Evolutionary conservation across 1,284 basidiomycete species (phyloP), one percentile per base, ranked within the genome.

Genomic region (Boletus semigastroideus): DNA sequence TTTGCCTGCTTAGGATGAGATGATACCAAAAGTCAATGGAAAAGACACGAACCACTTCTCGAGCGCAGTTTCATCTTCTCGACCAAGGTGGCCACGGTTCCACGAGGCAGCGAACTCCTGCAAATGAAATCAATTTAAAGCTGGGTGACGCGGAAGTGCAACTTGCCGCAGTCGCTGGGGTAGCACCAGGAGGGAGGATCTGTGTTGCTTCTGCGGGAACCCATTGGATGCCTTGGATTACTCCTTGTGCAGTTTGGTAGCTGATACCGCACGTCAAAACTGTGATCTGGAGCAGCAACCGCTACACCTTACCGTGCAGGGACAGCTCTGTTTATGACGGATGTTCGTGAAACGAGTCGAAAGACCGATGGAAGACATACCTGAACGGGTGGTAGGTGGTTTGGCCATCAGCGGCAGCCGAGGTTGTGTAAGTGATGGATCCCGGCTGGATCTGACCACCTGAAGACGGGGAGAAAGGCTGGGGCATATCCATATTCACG

Each of bases 201-300:
- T 77, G 73, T 0, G 83, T 84, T 4, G 84, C 76, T 59, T 88
- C 86, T 13, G 78, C 79, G 20, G 86, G 85, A 20, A 87, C 75
- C 88, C 87, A 90, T 63, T 89, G 86, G 51, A 88, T 87, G 22
- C 87, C 86, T 51, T 67, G 78, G 33, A 89, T 79, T 31, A 84
- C 59, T 16, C 87, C 87, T 57, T 76, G 77, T 13, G 82, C 71
- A 1, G 86, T 88, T 61, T 84, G 81, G 70, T 90, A 90, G 60
- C 87, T 90, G 59, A 33, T 53, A 25, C 25, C 25, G 19, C 55
- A 56, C 52, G 69, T 66, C 60, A 57, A 52, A 7, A 41, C 31
- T 48, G 44, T 17, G 46, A 43, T 33, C 48, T 33, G n/a, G 28
- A 49, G 20, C 27, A 42, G n/a, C 16, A 40, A 49, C 22, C 36